Base-by-base conservation (phyloP, 495 filamentous ascomycete genomes). In the Xylaria sp. region DNA sequence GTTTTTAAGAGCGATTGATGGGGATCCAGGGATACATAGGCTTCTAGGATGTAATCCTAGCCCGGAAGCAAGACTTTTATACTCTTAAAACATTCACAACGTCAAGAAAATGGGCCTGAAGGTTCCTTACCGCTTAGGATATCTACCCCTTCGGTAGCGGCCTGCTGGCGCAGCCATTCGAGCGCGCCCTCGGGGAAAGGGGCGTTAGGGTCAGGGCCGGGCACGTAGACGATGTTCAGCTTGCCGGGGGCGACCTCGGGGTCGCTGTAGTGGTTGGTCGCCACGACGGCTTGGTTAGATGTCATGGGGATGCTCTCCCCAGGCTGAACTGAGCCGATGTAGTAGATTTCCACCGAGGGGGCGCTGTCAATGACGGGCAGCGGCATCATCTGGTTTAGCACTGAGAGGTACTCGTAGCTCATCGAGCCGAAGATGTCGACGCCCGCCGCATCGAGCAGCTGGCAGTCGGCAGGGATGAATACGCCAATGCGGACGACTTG, bases 161-260 rank as follows among this genome's bases (percentile, higher is more conserved):
- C 76, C 71, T 88, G 86, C 5, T 68, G 74, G 0, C 78, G 75
- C 14, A 90, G 65, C 76, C 88, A 91, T 2, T 77, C 80, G 6
- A 82, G 59, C 9, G 81, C 82, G 26, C 78, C 77, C 21, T 77
- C 62, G 5, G 79, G 77, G 12, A 79, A 80, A 35, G 71, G 73
- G 3, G 48, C 59, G 24, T 71, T 71, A 0, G 87, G 86, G 61
- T 88, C 81, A 9, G 85, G 85, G 0, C 88, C 88, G 0, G 88
- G 88, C 2, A 90, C 71, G 0, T 85, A 66, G 26, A 89, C 71
- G 65, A 89, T 75, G 73, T 89, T 86, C 1, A 90, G 80, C 43
- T 81, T 82, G 5, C 88, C 87, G 0, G 82, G 82, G 8, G 76
- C 77, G 7, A 89, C 86, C 8, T 80, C 82, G 0, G 76, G 41